Conservation (phyloP, 2,329 filamentous ascomycete genomes). For the Rhynchosporium secalis region DNA sequence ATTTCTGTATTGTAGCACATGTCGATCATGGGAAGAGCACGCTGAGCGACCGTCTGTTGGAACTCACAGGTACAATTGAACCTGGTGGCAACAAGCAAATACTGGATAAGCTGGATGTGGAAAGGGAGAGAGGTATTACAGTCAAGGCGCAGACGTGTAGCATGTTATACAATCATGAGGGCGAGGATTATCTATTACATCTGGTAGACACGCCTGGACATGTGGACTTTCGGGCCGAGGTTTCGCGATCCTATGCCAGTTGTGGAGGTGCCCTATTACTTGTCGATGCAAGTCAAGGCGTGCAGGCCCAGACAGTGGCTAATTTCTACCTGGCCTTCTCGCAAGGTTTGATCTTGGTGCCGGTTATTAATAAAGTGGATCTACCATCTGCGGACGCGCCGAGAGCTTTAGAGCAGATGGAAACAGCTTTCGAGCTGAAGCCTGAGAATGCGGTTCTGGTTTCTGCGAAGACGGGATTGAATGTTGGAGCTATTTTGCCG, state of each 20-base stretch:
- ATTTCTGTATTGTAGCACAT: constrained; percentile 98
- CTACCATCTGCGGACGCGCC: constrained; percentile 85
- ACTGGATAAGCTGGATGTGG: constrained; percentile 94
- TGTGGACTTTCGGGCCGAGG: constrained; percentile 96
- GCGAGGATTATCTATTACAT: constrained; percentile 88
- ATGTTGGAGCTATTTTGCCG: constrained; percentile 80
- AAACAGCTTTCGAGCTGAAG: constrained; percentile 83
- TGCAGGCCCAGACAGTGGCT: constrained; percentile 96
- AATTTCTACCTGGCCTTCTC: constrained; percentile 98
- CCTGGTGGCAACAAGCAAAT: constrained; percentile 90
- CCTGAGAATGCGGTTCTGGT: constrained; percentile 73
- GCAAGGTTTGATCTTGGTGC: constrained; percentile 81
- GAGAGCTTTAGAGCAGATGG: constrained; percentile 82
- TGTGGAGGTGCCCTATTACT: constrained; percentile 90
- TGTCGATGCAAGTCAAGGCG: constrained; percentile 93
- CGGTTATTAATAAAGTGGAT: constrained; percentile 96
- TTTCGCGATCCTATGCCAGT: constrained; percentile 91
- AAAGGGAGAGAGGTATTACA: constrained; percentile 93
- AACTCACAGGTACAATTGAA: constrained; percentile 90
- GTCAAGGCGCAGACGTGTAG: constrained; percentile 98
- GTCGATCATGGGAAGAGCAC: constrained; percentile 99
- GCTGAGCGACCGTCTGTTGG: constrained; percentile 85
- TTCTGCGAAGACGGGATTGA: constrained; percentile 90
- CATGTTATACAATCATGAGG: constrained; percentile 90
- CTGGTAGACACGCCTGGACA: constrained; percentile 96